Evolutionary conservation across 192 early-diverging fungal species (phyloP).

Genomic region (Podila epicladia): DNA sequence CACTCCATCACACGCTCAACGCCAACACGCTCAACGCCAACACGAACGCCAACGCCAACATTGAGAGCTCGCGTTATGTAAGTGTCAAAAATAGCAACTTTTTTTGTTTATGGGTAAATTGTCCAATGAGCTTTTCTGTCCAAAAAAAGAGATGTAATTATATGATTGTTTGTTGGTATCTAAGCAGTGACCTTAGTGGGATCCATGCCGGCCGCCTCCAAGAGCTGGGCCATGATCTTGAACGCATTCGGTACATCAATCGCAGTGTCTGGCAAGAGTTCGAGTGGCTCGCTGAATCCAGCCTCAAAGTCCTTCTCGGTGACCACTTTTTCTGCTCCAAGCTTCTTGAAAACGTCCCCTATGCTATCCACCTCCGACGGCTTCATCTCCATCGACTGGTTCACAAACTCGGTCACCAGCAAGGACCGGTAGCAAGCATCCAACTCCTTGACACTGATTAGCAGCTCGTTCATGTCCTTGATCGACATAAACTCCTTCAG

Average conservation of each 20-base stretch:
- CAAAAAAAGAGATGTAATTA: background rate
- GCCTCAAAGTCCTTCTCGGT: constrained; percentile 58
- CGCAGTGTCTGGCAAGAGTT: constrained; percentile 75
- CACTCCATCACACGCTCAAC: no score
- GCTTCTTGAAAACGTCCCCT: constrained; percentile 61
- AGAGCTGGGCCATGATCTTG: constrained; percentile 69
- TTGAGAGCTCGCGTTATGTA: no score
- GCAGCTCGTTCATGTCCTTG: constrained; percentile 67
- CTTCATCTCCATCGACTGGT: constrained; percentile 59
- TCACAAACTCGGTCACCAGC: constrained; percentile 40
- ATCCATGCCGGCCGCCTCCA: constrained; percentile 65
- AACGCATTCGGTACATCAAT: constrained; percentile 77
- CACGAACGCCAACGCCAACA: no score
- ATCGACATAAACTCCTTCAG: constrained; percentile 71
- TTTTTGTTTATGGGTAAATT: no score
- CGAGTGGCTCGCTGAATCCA: constrained; percentile 63
- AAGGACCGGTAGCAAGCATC: constrained; percentile 32
- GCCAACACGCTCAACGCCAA: no score
- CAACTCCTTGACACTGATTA: constrained; percentile 73
- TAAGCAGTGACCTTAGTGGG: constrained; percentile 33
- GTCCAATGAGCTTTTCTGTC: no score
- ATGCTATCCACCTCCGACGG: constrained; percentile 65
- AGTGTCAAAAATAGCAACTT: no score
- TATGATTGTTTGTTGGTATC: background rate
- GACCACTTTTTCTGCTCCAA: constrained; percentile 57